A percentile compares a stretch with the other conserved stretches of the same genome.
Conservation (phyloP, 2,329 filamentous ascomycete genomes). For the Colletotrichum lini region DNA sequence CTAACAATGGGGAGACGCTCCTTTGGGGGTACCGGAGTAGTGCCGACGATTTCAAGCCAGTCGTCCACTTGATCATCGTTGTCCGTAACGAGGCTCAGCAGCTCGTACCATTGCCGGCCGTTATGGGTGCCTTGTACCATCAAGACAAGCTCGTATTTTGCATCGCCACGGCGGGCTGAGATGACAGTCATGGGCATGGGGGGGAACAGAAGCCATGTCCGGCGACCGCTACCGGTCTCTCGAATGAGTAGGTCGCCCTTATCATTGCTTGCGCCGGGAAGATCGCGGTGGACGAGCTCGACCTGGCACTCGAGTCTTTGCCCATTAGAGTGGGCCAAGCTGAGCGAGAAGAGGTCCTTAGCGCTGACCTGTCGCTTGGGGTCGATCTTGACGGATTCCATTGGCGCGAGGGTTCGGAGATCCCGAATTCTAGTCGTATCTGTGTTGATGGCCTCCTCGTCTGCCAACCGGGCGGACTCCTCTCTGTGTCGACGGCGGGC, state of each 20-base stretch:
- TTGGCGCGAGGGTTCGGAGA: slow-evolving; percentile 80
- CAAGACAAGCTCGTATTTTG: slow-evolving; percentile 79
- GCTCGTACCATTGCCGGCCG: slow-evolving; percentile 83
- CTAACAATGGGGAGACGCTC: slow-evolving; percentile 53
- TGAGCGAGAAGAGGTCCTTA: slow-evolving; percentile 90
- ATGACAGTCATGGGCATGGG: slow-evolving; percentile 81
- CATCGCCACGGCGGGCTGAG: slow-evolving; percentile 84
- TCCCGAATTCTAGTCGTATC: slow-evolving; percentile 87
- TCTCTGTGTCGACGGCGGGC: slow-evolving; percentile 77
- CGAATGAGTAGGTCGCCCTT: slow-evolving; percentile 92
- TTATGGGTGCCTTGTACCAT: slow-evolving; percentile 85
- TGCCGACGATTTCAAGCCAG: slow-evolving; percentile 86
- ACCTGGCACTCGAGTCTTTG: slow-evolving; percentile 91
- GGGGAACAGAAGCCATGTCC: slow-evolving; percentile 89
- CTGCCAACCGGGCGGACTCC: slow-evolving; percentile 79
- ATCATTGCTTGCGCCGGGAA: slow-evolving; percentile 74
- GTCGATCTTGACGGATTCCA: slow-evolving; percentile 80
- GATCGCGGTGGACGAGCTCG: slow-evolving; percentile 89
- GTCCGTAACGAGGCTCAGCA: slow-evolving; percentile 82
- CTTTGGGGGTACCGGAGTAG: slow-evolving; percentile 63
- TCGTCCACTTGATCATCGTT: slow-evolving; percentile 84
- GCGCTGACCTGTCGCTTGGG: slow-evolving; percentile 86
- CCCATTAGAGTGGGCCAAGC: slow-evolving; percentile 88
- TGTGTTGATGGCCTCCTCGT: slow-evolving; percentile 88
- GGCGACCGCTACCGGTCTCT: slow-evolving; percentile 83